Conservation (phyloP, 2,329 filamentous ascomycete species). For the Coniella lustricola region DNA sequence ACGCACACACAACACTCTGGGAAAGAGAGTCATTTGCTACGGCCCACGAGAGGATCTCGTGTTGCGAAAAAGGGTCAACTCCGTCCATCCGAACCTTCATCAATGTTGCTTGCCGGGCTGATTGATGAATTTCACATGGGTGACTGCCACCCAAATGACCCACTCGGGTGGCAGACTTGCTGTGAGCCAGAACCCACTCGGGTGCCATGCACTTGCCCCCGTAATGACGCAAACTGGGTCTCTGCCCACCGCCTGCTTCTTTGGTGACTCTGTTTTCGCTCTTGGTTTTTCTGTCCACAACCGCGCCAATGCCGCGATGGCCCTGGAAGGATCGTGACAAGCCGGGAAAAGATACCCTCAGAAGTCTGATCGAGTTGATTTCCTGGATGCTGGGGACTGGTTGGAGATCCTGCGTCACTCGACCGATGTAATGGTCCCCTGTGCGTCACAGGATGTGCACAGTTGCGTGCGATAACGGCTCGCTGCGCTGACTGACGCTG, state of each 20-base stretch:
- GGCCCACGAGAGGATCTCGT: neutral
- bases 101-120: neutral
- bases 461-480: too few relatives aligned
- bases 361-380: too few relatives aligned
- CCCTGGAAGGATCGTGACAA: neutral
- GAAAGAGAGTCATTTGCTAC: neutral
- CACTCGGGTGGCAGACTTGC: neutral
- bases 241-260: neutral
- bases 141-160: slow-evolving; percentile 14
- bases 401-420: too few relatives aligned
- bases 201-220: neutral
- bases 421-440: too few relatives aligned
- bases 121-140: neutral
- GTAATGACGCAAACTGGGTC: neutral
- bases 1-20: too few relatives aligned
- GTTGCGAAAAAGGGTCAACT: neutral
- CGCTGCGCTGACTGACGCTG: too few relatives aligned
- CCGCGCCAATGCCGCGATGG: neutral
- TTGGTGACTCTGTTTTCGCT: neutral
- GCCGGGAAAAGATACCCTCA: neutral
- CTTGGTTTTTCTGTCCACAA: neutral
- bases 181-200: slow-evolving; percentile 4
- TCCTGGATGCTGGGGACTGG: too few relatives aligned
- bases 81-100: too few relatives aligned
- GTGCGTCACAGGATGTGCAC: too few relatives aligned